A percentile compares a stretch with the other conserved stretches of the same genome.
Conservation (phyloP, 2,329 filamentous ascomycete species). For the Lasiodiplodia sp. region DNA sequence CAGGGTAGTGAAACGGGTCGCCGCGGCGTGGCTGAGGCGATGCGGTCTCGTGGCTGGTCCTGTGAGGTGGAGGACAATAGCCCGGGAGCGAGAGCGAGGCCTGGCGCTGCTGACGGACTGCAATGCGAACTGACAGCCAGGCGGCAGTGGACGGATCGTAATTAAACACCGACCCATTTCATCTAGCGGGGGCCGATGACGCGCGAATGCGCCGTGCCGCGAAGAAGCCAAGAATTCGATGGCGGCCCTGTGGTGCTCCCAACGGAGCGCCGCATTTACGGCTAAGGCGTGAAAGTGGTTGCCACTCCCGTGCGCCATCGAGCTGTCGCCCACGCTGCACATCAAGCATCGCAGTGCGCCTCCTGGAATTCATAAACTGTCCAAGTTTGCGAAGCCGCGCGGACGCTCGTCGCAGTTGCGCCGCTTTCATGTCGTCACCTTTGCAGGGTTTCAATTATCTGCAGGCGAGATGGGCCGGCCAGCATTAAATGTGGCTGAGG, state of each 20-base stretch:
- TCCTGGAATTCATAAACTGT: not conserved
- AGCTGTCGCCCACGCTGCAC: not conserved
- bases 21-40: conserved; percentile 24
- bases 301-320: not conserved
- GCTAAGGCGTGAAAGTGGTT: conserved; percentile 4
- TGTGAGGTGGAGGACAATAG: not conserved
- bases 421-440: not conserved
- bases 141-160: conserved; percentile 21
- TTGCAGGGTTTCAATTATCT: not conserved
- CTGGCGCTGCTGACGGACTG: conserved; percentile 8
- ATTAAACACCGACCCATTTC: conserved; percentile 20
- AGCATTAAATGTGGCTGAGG: conserved; percentile 2
- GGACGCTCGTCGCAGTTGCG: not conserved
- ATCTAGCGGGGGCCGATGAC: not conserved
- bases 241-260: no score
- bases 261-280: not conserved
- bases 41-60: conserved; percentile 10
- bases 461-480: not conserved
- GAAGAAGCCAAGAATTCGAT: no score
- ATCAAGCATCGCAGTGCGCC: not conserved
- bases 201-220: not conserved
- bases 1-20: conserved; percentile 18
- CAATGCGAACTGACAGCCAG: not conserved
- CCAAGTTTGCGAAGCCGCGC: not conserved
- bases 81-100: conserved; percentile 1